Evolutionary conservation across 2,329 filamentous ascomycete genomes (phyloP).

Genomic region (Acephala macrosclerotiorum): DNA sequence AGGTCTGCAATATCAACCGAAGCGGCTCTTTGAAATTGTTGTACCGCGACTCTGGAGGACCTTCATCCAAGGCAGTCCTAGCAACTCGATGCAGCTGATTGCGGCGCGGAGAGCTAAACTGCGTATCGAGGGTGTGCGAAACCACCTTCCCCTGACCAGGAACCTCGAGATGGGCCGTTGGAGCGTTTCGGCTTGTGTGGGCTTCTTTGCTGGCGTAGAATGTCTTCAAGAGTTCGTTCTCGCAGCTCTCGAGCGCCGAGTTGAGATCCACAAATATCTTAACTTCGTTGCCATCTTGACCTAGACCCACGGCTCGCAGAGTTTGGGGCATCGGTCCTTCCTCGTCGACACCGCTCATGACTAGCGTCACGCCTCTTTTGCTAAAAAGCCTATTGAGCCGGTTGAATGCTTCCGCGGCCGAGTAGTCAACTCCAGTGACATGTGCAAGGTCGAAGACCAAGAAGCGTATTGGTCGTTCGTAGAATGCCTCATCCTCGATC

Average conservation of each 20-base stretch:
- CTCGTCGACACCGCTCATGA: constrained; percentile 83
- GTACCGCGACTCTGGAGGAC: constrained; percentile 71
- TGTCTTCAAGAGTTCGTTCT: constrained; percentile 89
- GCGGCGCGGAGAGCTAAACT: constrained; percentile 79
- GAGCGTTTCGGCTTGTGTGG: constrained; percentile 53
- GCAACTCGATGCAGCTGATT: constrained; percentile 82
- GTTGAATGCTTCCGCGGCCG: constrained; percentile 92
- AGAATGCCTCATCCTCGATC: constrained; percentile 83
- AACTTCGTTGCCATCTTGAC: constrained; percentile 75
- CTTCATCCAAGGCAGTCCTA: constrained; percentile 74
- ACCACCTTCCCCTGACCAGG: constrained; percentile 29
- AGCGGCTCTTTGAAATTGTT: constrained; percentile 89
- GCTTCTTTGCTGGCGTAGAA: constrained; percentile 76
- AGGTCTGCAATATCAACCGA: constrained; percentile 92
- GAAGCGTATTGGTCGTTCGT: constrained; percentile 81
- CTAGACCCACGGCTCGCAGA: constrained; percentile 84
- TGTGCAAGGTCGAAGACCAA: constrained; percentile 88
- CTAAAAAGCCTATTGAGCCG: constrained; percentile 86
- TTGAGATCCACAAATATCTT: constrained; percentile 89
- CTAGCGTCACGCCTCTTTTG: constrained; percentile 78
- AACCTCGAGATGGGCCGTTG: constrained; percentile 40
- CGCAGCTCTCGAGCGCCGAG: constrained; percentile 90
- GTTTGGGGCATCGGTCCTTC: constrained; percentile 78
- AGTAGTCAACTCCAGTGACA: constrained; percentile 94
- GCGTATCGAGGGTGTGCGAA: constrained; percentile 57